phyloP scores from a whole-genome alignment of 441 rosid species.

The Biscutella laevigata region DNA sequence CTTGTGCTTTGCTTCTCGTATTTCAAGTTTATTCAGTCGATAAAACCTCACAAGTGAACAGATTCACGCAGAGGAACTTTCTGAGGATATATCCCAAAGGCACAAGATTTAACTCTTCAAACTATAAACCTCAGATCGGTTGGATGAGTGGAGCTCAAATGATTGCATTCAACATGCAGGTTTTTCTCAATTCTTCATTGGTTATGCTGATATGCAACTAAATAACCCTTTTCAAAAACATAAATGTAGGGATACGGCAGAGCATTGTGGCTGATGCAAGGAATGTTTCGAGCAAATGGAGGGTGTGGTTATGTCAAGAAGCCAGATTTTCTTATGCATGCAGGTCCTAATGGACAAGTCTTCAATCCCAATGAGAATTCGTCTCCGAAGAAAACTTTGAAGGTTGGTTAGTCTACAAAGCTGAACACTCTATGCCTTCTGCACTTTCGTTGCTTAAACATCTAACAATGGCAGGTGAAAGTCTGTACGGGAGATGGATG shows the following conservation, averaged over 20 bases:
- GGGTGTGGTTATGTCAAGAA: slow-evolving; percentile 54
- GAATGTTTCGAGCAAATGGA: slow-evolving; percentile 56
- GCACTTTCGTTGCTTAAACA: slow-evolving; percentile 4
- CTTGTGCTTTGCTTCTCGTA: slow-evolving; percentile 5
- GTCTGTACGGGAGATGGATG: slow-evolving; percentile 49
- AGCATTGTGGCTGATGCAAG: slow-evolving; percentile 56
- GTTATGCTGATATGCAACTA: neutral
- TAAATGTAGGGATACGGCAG: slow-evolving; percentile 44
- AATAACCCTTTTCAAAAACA: neutral
- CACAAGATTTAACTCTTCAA: slow-evolving; percentile 49
- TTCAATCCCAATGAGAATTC: slow-evolving; percentile 32
- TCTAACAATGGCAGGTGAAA: slow-evolving; percentile 33
- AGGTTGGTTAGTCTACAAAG: slow-evolving; percentile 24
- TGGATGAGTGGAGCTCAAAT: slow-evolving; percentile 62
- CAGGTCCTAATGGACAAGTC: slow-evolving; percentile 29
- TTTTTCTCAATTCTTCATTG: slow-evolving; percentile 11
- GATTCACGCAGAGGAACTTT: slow-evolving; percentile 50
- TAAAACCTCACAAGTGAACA: slow-evolving; percentile 5
- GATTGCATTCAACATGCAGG: slow-evolving; percentile 72
- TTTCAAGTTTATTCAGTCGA: neutral
- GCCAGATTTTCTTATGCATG: slow-evolving; percentile 35
- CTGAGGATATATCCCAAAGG: slow-evolving; percentile 54
- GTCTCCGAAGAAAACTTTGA: slow-evolving; percentile 34
- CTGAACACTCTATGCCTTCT: neutral
- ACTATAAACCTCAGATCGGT: slow-evolving; percentile 46